Evolutionary conservation across 352 stramenopile genomes (phyloP).

Genomic region (Globisporangium sylvaticum): DNA sequence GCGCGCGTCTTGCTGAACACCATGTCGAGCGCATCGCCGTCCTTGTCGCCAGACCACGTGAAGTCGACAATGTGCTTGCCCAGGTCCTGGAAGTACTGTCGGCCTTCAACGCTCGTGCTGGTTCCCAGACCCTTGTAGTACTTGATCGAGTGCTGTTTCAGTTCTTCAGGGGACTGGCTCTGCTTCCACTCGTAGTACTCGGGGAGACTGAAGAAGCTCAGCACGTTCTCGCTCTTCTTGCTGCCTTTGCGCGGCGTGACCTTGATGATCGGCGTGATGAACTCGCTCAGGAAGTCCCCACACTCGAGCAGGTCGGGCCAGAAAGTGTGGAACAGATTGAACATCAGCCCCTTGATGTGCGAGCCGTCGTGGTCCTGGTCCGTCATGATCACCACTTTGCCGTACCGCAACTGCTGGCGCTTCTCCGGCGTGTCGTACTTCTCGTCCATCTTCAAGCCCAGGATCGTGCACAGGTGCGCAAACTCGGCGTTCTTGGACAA

Average conservation of each 20-base stretch:
- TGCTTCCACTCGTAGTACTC: conserved; percentile 97
- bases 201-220: conserved; percentile 96
- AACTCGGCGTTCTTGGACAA: conserved; percentile 95
- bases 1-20: conserved; percentile 97
- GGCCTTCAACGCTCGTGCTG: conserved; percentile 94
- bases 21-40: conserved; percentile 97
- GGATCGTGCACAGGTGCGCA: conserved; percentile 95
- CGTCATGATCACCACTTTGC: conserved; percentile 99
- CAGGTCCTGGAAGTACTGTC: conserved; percentile 98
- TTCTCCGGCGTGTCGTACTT: conserved; percentile 93
- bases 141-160: conserved; percentile 96
- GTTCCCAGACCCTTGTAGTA: conserved; percentile 99
- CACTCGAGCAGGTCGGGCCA: conserved; percentile 96
- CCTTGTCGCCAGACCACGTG: conserved; percentile 50
- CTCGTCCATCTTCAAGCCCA: conserved; percentile 96
- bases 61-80: conserved; percentile 94
- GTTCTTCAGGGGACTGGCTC: conserved; percentile 28
- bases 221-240: conserved; percentile 48
- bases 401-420: conserved; percentile 92
- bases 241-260: conserved; percentile 56
- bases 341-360: conserved; percentile 99
- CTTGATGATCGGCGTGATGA: conserved; percentile 99
- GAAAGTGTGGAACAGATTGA: conserved; percentile 99
- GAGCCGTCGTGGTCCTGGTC: conserved; percentile 99
- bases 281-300: conserved; percentile 96